These are phyloP conservation scores for Amanita phalloides DNA, from an alignment of 768 basidiomycete species.

Conservation along the genomic window DNA sequence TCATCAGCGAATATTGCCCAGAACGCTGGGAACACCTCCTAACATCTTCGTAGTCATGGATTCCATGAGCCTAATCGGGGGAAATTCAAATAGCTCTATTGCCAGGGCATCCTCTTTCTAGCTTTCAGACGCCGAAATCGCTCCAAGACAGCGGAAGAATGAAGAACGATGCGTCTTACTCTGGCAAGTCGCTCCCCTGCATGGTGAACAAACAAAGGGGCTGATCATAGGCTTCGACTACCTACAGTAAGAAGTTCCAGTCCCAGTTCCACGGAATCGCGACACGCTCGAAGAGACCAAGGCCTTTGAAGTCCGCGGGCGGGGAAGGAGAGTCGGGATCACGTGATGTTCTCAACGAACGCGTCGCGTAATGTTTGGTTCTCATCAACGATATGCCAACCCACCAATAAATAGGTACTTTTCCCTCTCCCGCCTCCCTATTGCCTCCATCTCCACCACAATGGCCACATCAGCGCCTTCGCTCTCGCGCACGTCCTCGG, in stretches of 20 bases:
- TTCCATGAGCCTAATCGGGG: background rate
- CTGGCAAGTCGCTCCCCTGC: background rate
- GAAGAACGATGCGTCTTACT: background rate
- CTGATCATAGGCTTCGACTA: background rate
- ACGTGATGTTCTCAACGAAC: slow-evolving; percentile 6
- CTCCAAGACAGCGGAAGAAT: background rate
- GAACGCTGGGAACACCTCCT: background rate
- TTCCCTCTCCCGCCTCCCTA: slow-evolving; percentile 4
- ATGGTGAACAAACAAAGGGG: background rate
- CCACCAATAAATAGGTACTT: slow-evolving; percentile 14
- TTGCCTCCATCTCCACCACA: background rate
- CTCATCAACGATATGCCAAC: background rate
- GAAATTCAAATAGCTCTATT: background rate
- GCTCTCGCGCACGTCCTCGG: slow-evolving; percentile 46
- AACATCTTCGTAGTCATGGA: background rate
- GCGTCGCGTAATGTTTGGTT: slow-evolving; percentile 10
- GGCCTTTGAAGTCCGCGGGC: slow-evolving; percentile 4
- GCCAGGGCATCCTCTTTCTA: background rate
- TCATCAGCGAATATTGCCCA: background rate
- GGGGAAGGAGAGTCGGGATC: background rate
- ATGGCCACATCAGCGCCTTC: slow-evolving; percentile 9
- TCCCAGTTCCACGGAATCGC: background rate
- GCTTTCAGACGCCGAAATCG: background rate
- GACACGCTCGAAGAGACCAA: too few species aligned
- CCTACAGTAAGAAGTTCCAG: background rate